Evolutionary conservation across 1,284 basidiomycete species (phyloP).

Genomic region (Cerioporus squamosus): DNA sequence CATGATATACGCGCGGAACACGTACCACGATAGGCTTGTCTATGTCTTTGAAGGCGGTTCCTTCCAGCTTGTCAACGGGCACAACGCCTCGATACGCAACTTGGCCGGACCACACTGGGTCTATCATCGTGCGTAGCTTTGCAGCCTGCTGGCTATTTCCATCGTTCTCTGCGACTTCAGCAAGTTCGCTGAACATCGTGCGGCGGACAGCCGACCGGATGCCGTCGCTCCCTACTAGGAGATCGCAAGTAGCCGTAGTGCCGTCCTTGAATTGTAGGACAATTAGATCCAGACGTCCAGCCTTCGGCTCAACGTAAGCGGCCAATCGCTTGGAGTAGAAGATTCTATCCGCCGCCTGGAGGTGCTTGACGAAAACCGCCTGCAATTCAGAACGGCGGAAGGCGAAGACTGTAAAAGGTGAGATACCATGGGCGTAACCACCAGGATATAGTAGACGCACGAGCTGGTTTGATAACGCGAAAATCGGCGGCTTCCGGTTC

Average conservation of each 20-base stretch:
- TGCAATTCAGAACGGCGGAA: slow-evolving; percentile 50
- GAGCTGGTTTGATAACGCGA: slow-evolving; percentile 49
- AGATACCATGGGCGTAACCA: too few species aligned
- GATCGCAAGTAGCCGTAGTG: slow-evolving; percentile 48
- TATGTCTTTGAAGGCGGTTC: slow-evolving; percentile 18
- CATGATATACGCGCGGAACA: slow-evolving; percentile 21
- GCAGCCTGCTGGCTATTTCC: slow-evolving; percentile 7
- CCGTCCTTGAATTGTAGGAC: slow-evolving; percentile 54
- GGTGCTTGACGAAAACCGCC: slow-evolving; percentile 42
- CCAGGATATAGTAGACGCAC: slow-evolving; percentile 27
- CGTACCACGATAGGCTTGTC: background rate
- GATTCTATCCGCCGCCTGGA: slow-evolving; percentile 44
- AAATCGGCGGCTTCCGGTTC: slow-evolving; percentile 47
- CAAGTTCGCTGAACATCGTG: slow-evolving; percentile 18
- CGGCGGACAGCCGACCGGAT: slow-evolving; percentile 46
- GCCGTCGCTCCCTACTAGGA: slow-evolving; percentile 57
- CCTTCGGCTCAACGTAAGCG: slow-evolving; percentile 44
- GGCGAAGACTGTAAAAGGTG: slow-evolving; percentile 27
- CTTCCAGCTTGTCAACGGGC: background rate
- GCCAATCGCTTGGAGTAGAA: slow-evolving; percentile 52
- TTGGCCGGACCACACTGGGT: slow-evolving; percentile 3
- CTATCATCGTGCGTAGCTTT: background rate
- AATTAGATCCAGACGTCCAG: slow-evolving; percentile 34
- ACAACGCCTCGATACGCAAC: slow-evolving; percentile 10
- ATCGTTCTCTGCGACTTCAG: slow-evolving; percentile 17